Conservation (phyloP, 1,284 basidiomycete species). For the Thecaphora thlaspeos region DNA sequence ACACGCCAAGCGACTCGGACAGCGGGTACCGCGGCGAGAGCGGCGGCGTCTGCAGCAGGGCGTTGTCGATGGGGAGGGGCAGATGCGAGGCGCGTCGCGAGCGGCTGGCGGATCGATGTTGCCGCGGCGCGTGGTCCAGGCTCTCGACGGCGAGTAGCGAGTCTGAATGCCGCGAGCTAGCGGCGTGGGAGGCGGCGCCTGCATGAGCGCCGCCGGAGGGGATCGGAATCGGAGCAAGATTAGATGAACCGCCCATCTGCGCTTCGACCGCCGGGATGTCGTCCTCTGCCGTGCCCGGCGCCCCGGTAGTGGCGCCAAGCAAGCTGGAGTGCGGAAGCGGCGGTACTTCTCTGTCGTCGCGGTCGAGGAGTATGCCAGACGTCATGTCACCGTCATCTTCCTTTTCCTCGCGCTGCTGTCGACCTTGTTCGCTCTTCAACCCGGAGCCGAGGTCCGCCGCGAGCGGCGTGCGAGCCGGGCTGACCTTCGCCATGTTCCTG, state of each 20-base stretch:
- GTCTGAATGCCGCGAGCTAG: slow-evolving; percentile 1
- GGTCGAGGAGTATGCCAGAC: slow-evolving; percentile 15
- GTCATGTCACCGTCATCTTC: slow-evolving; percentile 34
- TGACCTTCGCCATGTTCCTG: no score
- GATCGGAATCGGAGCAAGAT: slow-evolving; percentile 40
- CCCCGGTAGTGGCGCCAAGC: slow-evolving; percentile 23
- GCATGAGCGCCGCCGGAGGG: slow-evolving; percentile 14
- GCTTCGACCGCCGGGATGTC: slow-evolving; percentile 45
- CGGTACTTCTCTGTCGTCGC: slow-evolving; percentile 9
- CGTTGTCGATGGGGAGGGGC: slow-evolving; percentile 6
- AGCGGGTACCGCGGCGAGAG: slow-evolving; percentile 41
- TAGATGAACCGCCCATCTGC: slow-evolving; percentile 33
- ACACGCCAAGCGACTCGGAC: slow-evolving; percentile 21
- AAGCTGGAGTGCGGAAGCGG: slow-evolving; percentile 16
- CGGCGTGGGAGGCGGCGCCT: slow-evolving; percentile 7
- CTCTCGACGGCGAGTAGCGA: slow-evolving; percentile 9
- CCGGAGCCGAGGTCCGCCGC: no score
- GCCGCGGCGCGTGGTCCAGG: slow-evolving; percentile 5
- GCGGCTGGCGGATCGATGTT: slow-evolving; percentile 20
- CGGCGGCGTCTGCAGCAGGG: slow-evolving; percentile 39
- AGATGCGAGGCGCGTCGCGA: slow-evolving; percentile 35
- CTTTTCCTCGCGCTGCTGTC: slow-evolving; percentile 5
- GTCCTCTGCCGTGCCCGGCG: slow-evolving; percentile 30
- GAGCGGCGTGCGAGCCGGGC: no score
- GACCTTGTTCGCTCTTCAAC: slow-evolving; percentile 9